A percentile compares a stretch with the other conserved stretches of the same genome.
phyloP scores from a whole-genome alignment of 2,329 filamentous ascomycete species.

The Blastomyces gilchristii region DNA sequence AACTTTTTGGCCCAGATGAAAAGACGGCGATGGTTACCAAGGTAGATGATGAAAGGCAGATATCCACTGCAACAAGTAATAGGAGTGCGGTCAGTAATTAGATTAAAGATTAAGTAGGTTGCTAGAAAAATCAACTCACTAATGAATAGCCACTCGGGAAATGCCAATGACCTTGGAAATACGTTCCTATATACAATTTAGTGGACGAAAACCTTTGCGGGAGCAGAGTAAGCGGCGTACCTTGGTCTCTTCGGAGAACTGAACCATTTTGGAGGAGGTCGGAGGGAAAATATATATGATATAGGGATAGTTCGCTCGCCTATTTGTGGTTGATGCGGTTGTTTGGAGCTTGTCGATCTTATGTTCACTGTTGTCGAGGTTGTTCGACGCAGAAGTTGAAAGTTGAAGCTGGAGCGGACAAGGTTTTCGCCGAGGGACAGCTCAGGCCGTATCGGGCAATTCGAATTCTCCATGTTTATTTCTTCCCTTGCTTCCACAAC shows the following conservation, averaged over 20 bases:
- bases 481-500: not conserved
- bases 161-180: slow-evolving; percentile 94
- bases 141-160: slow-evolving; percentile 87
- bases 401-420: not conserved
- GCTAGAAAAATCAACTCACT: slow-evolving; percentile 49
- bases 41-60: slow-evolving; percentile 89
- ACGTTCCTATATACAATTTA: slow-evolving; percentile 62
- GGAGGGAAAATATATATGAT: not conserved
- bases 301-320: not conserved
- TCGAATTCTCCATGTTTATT: not conserved
- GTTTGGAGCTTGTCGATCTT: not conserved
- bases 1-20: not conserved
- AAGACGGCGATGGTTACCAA: slow-evolving; percentile 51
- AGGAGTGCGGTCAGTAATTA: slow-evolving; percentile 15
- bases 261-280: slow-evolving; percentile 37
- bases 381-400: not conserved
- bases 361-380: not conserved
- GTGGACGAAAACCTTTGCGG: not conserved
- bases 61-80: slow-evolving; percentile 58
- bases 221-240: slow-evolving; percentile 38
- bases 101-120: slow-evolving; percentile 26
- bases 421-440: not conserved
- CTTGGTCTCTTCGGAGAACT: slow-evolving; percentile 95
- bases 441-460: not conserved
- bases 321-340: not conserved